Conservation (phyloP, 306 rosid species). For the Calophaca sinica region DNA sequence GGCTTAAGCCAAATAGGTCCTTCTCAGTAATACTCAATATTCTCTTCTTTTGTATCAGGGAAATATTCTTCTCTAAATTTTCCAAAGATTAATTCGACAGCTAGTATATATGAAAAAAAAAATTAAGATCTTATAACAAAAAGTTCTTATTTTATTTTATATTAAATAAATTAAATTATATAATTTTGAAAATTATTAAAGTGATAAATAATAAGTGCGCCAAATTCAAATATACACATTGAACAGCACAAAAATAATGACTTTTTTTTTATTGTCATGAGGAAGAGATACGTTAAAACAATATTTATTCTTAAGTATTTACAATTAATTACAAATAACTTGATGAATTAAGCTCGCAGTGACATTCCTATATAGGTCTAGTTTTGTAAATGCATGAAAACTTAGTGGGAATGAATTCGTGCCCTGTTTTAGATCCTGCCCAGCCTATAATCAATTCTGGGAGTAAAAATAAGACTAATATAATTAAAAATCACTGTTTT, state of each 20-base stretch:
- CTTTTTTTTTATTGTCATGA: not conserved
- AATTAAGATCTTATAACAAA: no score
- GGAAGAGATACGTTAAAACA: not conserved
- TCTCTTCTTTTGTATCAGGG: not conserved
- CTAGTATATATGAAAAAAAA: not conserved
- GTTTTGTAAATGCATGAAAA: no score
- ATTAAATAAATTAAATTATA: not conserved
- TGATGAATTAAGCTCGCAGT: not conserved
- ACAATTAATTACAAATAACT: not conserved
- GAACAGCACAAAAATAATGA: no score
- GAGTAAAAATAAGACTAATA: no score
- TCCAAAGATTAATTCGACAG: not conserved
- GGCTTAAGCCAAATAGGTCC: conserved; percentile 2
- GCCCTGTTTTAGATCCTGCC: no score
- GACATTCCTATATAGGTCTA: not conserved
- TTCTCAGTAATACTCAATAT: conserved; percentile 14
- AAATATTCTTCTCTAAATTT: not conserved
- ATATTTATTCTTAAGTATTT: not conserved
- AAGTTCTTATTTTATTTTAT: conserved; percentile 2
- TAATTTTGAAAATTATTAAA: not conserved
- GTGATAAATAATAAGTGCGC: no score
- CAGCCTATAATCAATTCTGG: no score
- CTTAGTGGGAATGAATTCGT: no score
- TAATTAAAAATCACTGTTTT: no score
- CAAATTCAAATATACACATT: no score